phyloP scores from a whole-genome alignment of 306 rosid genomes.

The Styphnolobium japonicum region DNA sequence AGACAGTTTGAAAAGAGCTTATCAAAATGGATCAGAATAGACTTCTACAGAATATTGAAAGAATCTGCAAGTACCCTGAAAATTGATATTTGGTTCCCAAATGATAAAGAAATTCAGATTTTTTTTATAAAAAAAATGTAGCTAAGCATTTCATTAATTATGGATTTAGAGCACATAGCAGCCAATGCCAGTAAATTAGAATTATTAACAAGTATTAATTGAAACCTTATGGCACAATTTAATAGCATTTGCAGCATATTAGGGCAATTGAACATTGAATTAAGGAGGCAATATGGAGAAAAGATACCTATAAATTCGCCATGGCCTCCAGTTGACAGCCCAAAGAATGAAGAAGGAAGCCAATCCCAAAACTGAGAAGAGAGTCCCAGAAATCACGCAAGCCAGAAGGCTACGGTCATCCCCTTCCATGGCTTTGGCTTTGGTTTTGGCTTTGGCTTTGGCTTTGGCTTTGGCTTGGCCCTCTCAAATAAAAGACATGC shows the following conservation, averaged over 20 bases:
- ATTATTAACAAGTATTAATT: background rate
- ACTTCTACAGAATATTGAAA: background rate
- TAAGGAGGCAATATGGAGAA: too few species aligned
- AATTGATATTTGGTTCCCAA: background rate
- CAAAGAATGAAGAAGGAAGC: constrained; percentile 85
- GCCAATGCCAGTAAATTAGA: constrained; percentile 24
- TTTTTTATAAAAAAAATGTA: background rate
- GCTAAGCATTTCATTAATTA: background rate
- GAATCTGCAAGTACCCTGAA: background rate
- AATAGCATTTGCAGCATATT: constrained; percentile 7
- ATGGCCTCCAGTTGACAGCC: constrained; percentile 99
- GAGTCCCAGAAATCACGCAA: constrained; percentile 81
- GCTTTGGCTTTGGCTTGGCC: too few species aligned
- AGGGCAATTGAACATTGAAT: constrained; percentile 7
- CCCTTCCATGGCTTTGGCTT: constrained; percentile 87
- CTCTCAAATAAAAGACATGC: constrained; percentile 57
- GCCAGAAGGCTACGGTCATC: constrained; percentile 72
- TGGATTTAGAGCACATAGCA: background rate
- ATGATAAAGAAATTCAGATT: too few species aligned
- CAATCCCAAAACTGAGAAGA: constrained; percentile 73
- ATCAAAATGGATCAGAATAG: too few species aligned
- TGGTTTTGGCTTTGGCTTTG: too few species aligned
- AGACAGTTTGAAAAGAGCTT: background rate
- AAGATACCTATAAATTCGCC: constrained; percentile 94
- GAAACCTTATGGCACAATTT: background rate